Base-by-base conservation (phyloP, 805 yeast genomes). In the Ogataea dorogensis region DNA sequence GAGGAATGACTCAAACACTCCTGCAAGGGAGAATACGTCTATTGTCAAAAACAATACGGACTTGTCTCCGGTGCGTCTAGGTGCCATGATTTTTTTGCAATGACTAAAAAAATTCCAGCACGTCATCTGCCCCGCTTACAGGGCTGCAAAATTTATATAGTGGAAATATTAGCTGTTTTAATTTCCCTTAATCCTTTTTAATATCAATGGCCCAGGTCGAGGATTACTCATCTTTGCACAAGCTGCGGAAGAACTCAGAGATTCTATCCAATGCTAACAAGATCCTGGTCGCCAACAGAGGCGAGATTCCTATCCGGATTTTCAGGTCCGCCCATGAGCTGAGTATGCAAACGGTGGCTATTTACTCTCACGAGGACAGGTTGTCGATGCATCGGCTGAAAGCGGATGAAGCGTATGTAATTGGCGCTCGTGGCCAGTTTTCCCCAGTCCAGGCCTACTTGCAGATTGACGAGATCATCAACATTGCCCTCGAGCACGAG, bases 241-340 rank as follows among this genome's bases (percentile, higher is more conserved):
- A 54, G 34, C 46, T 68, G 41, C 62, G 74, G 56, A 60, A 63
- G 44, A 60, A 61, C 44, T 68, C 74, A 5, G 58, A 61, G 37
- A 67, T 75, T 38, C 63, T 75, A 25, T 77, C 79, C 32, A 57
- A 70, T 39, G 72, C 73, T 63, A 71, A 72, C 62, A 73, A 74
- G 69, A 75, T 84, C 56, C 67, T 85, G 45, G 93, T 85, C 25
- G 91, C 91, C 47, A 83, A 82, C 68, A 70, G 93, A 67, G 93
- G 91, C 53, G 91, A 84, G 63, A 83, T 83, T 52, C 91, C 91
- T 28, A 81, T 82, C 56, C 68, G 93, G 66, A 89, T 91, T 61
- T 91, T 91, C 67, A 78, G 98, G 67, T 82, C 97, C 23, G 98
- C 98, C 43, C 98, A 93, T 67, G 98, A 91, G 65, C 72, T 91